Conservation (phyloP, 192 early-diverging fungal species). For the Backusella liffmaniae region DNA sequence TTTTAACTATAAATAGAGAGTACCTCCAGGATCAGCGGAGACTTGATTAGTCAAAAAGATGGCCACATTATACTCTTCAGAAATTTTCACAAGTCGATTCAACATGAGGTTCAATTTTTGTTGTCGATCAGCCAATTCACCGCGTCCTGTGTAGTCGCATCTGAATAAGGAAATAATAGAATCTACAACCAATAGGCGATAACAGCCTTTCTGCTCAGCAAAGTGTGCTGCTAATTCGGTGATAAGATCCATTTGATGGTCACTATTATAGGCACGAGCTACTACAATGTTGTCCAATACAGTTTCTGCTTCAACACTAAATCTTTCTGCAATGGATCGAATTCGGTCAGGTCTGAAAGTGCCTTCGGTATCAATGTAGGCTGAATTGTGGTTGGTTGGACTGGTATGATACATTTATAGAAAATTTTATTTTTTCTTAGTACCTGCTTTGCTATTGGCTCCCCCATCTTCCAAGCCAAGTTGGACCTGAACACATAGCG, state of each 20-base stretch:
- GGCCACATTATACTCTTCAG: conserved; percentile 86
- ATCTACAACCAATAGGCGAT: conserved; percentile 66
- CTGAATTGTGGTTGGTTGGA: neutral
- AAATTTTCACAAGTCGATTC: conserved; percentile 65
- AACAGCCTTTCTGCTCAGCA: conserved; percentile 63
- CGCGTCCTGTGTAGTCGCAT: conserved; percentile 79
- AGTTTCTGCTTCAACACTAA: conserved; percentile 57
- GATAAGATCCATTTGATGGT: conserved; percentile 83
- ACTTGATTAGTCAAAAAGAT: conserved; percentile 82
- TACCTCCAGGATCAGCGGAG: conserved; percentile 35
- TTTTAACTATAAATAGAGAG: neutral
- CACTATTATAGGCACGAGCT: conserved; percentile 80
- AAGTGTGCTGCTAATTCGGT: conserved; percentile 69
- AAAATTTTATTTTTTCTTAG: conserved; percentile 1
- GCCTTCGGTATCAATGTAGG: conserved; percentile 55
- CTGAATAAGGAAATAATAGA: conserved; percentile 84
- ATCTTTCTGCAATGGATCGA: conserved; percentile 68
- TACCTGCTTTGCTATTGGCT: conserved; percentile 66
- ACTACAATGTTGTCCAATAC: conserved; percentile 76
- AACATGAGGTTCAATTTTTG: conserved; percentile 80
- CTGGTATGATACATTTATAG: neutral
- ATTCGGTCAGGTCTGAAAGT: conserved; percentile 86
- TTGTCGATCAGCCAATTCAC: conserved; percentile 85
- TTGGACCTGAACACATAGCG: conserved; percentile 74
- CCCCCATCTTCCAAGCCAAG: conserved; percentile 73